Evolutionary conservation across 495 filamentous ascomycete genomes (phyloP).

Genomic region (Xylaria cubensis): DNA sequence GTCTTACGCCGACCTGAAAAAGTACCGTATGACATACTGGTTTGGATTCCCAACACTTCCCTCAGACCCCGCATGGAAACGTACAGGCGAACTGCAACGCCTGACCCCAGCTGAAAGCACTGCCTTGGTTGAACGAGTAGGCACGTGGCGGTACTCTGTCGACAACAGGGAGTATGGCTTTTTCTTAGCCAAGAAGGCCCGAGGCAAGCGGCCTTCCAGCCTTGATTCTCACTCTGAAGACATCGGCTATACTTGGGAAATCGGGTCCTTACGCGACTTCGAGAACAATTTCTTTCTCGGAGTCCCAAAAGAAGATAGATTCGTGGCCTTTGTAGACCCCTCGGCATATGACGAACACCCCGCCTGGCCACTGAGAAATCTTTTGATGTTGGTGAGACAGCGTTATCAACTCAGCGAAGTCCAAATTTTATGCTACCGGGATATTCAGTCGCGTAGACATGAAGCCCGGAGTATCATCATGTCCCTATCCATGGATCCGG

Average conservation of each 20-base stretch:
- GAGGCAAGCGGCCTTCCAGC: conserved; percentile 29
- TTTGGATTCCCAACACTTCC: conserved; percentile 94
- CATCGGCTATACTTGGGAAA: conserved; percentile 71
- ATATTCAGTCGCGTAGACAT: conserved; percentile 75
- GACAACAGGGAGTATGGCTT: conserved; percentile 89
- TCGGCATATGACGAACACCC: conserved; percentile 86
- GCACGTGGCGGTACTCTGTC: conserved; percentile 82
- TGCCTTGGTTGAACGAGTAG: conserved; percentile 75
- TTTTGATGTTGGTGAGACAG: conserved; percentile 83
- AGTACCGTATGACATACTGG: conserved; percentile 93
- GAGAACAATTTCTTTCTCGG: conserved; percentile 87
- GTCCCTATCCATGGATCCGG: conserved; percentile 63
- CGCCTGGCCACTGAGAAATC: conserved; percentile 91
- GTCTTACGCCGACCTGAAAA: conserved; percentile 96
- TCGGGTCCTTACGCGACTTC: conserved; percentile 76
- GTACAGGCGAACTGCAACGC: conserved; percentile 51
- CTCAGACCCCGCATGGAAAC: conserved; percentile 82
- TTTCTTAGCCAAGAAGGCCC: conserved; percentile 84
- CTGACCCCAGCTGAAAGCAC: conserved; percentile 72
- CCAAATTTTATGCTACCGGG: conserved; percentile 90
- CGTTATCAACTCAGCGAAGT: conserved; percentile 78
- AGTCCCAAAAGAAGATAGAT: conserved; percentile 71
- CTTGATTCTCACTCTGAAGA: conserved; percentile 41
- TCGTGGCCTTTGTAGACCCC: conserved; percentile 87
- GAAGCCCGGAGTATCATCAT: conserved; percentile 82